Evolutionary conservation across 768 basidiomycete genomes (phyloP).

Genomic region (Psilocybe cyanescens): DNA sequence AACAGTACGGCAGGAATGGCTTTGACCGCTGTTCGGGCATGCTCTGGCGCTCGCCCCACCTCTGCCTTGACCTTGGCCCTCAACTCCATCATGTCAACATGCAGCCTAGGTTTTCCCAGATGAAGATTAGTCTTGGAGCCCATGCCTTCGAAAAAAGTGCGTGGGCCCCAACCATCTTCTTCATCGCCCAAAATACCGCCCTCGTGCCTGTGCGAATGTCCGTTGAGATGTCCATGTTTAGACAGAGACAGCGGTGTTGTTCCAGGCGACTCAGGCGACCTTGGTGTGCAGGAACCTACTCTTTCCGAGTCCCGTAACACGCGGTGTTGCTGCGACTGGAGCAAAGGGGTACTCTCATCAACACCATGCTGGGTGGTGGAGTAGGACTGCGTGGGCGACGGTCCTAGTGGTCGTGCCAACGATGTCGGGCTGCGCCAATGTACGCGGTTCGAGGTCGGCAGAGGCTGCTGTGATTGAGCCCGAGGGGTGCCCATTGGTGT

Average conservation of each 20-base stretch:
- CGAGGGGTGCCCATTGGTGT: slow-evolving; percentile 28
- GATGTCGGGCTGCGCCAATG: slow-evolving; percentile 30
- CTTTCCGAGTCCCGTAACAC: background rate
- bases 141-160: slow-evolving; percentile 7
- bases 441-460: slow-evolving; percentile 20
- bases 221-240: background rate
- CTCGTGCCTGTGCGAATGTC: background rate
- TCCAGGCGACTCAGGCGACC: background rate
- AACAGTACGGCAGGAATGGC: slow-evolving; percentile 85
- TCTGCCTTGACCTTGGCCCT: slow-evolving; percentile 10
- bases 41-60: slow-evolving; percentile 19
- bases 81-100: slow-evolving; percentile 8
- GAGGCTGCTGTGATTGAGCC: slow-evolving; percentile 7
- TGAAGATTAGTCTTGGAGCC: background rate
- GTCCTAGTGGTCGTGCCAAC: slow-evolving; percentile 19
- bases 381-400: slow-evolving; percentile 15
- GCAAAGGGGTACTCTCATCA: slow-evolving; percentile 12
- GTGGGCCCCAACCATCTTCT: slow-evolving; percentile 19
- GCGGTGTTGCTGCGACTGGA: background rate
- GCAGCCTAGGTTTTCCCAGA: slow-evolving; percentile 8
- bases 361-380: slow-evolving; percentile 2
- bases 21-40: slow-evolving; percentile 34
- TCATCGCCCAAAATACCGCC: slow-evolving; percentile 5
- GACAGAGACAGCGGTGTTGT: background rate
- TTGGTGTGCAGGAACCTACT: background rate